These are phyloP conservation scores for Hypoxylon subgilvum DNA, from an alignment of 495 filamentous ascomycete species.

Conservation along the genomic window DNA sequence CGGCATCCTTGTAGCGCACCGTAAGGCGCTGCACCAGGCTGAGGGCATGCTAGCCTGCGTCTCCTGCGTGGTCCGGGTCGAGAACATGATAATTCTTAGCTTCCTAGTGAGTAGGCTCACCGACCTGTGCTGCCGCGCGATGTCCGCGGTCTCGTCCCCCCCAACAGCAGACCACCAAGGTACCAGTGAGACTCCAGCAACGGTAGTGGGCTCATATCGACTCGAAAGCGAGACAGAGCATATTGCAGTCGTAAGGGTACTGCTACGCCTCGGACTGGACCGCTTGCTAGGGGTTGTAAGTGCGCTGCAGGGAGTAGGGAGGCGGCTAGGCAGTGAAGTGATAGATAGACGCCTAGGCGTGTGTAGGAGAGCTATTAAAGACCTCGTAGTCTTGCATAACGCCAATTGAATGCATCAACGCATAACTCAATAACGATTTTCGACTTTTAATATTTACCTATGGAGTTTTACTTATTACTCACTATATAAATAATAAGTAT, in stretches of 20 bases:
- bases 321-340: not conserved
- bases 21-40: not conserved
- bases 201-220: not conserved
- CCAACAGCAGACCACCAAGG: not conserved
- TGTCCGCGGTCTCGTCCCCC: not conserved
- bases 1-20: conserved; percentile 1
- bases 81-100: conserved; percentile 6
- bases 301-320: not conserved
- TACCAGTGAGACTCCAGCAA: not conserved
- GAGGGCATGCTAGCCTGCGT: not conserved
- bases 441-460: no score
- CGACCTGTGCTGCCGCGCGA: not conserved
- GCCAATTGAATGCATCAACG: no score
- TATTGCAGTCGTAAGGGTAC: not conserved
- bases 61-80: not conserved
- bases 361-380: not conserved
- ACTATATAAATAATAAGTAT: no score
- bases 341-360: not conserved
- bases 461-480: no score
- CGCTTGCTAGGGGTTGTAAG: not conserved
- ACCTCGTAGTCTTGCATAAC: not conserved
- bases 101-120: conserved; percentile 1
- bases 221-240: not conserved
- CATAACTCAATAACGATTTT: no score
- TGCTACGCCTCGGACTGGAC: not conserved